Base-by-base conservation (phyloP, 371 early-diverging fungal species). In the Paraphysoderma sedebokerense region DNA sequence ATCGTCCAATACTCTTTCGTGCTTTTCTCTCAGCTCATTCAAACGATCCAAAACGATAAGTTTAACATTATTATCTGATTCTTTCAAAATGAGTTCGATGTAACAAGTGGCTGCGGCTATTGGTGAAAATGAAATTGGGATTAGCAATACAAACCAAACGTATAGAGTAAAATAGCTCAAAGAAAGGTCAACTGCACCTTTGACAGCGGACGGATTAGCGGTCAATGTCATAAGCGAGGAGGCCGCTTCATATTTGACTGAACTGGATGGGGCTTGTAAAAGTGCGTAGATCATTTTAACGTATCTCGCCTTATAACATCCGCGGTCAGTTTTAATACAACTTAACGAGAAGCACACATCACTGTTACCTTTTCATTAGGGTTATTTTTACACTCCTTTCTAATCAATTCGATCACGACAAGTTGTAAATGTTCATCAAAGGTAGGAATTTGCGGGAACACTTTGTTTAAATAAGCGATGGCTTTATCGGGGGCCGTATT, bases 241-340 rank as follows among this genome's bases (percentile, higher is more conserved):
- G 28, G 98, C 96, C 17, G 98, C 98, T 59, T 97, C 98, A 59
- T 87, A 97, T 56, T 90, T 87, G 54, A 97, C 98, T 31, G 92
- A 76, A 55, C 78, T 81, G 9, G 88, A 76, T 17, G 79, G 65
- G 17, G 78, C 76, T 28, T 75, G 69, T 52, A 93, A 68, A 50
- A 96, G 66, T 51, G 85, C 81, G 50, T 89, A 80, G 33, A 95
- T 77, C 51, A 78, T 78, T 47, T 85, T 81, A 52, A 95, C 82
- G 63, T 88, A 92, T 55, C 77, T 79, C 22, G 78, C 77, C 81
- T 81, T 49, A 3, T 36, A 17, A 26, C 5, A 53, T 12, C 32
- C 38, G 34, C 42, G 46, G 35, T 44, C 22, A 46, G 48, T 17
- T 22, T 28, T 33, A 24, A 39, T 23, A 13, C 20, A 19, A 34